Evolutionary conservation across 805 yeast genomes (phyloP), one percentile per base, ranked within the genome.

Genomic region (Starmerella gropengiesseri): DNA sequence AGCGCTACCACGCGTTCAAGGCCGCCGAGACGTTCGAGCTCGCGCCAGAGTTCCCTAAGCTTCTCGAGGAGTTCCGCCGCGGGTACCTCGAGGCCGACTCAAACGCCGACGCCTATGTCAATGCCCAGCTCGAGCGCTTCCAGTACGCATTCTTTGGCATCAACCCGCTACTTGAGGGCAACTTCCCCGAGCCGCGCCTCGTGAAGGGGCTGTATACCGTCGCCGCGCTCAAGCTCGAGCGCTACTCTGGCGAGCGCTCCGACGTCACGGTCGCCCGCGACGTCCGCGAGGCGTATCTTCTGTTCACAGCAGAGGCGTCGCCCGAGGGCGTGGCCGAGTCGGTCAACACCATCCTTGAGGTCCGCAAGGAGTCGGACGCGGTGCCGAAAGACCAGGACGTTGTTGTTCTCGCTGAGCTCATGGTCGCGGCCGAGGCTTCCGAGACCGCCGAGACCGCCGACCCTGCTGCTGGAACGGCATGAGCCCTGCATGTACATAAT

Each of bases 141-240:
- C 94, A 83, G 60, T 75, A 69, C 53, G 87, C 94, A 0, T 60
- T 85, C 22, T 87, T 77, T 57, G 95, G 95, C n/a, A 81, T 86
- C 43, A 75, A 77, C 46, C 84, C 82, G 22, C 75, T 74, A 41
- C 66, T 76, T 36, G 78, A 71, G 43, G 75, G 75, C 42, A 71
- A 78, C 51, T 59, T 63, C 14, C 76, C 77, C 12, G 81, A 80
- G 55, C 64, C 68, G 38, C 66, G 69, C 44, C 80, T 81, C 40
- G 64, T 76, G 21, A 66, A 73, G 42, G 95, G 95, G 19, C 66
- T 87, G 32, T 67, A 74, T 52, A 74, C 64, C 51, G 73, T 84
- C 31, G 84, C 94, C 21, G 68, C 74, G 54, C 63, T 85, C 59
- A 83, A 83, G 64, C 64, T 76, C 34, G 65, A 65, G 46, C 73